phyloP scores from a whole-genome alignment of 1,139 yeast species.

The Pichia terricola region DNA sequence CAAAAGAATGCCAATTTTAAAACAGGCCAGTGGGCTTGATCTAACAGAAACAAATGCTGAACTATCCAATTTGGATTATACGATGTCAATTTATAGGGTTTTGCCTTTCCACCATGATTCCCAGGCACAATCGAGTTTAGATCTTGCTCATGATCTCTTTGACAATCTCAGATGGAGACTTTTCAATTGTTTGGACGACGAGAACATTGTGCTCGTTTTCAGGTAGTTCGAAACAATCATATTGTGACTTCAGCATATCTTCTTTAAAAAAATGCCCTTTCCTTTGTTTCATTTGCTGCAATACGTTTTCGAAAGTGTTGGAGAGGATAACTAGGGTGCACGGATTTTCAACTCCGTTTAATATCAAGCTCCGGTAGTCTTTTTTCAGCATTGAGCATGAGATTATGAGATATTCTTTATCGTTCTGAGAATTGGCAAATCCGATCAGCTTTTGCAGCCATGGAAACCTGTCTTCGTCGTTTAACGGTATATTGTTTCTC shows the following conservation, averaged over 20 bases:
- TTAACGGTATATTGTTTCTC: constrained; percentile 69
- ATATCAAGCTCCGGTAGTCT: constrained; percentile 55
- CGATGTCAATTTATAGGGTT: too few relatives aligned
- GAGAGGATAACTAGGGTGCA: constrained; percentile 38
- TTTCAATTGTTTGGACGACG: too few relatives aligned
- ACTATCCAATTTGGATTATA: too few relatives aligned
- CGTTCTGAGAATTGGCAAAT: constrained; percentile 32
- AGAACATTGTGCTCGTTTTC: too few relatives aligned
- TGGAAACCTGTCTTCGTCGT: constrained; percentile 85
- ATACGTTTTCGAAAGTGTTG: constrained; percentile 52
- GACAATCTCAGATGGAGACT: too few relatives aligned
- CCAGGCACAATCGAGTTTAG: not conserved
- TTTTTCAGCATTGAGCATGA: constrained; percentile 82
- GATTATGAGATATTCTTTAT: constrained; percentile 42
- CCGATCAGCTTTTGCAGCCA: constrained; percentile 45
- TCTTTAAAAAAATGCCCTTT: constrained; percentile 79
- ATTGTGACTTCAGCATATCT: constrained; percentile 74
- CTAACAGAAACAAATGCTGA: too few relatives aligned
- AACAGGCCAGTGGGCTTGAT: too few relatives aligned
- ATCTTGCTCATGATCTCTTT: too few relatives aligned
- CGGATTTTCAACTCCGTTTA: constrained; percentile 4
- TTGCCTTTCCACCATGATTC: not conserved
- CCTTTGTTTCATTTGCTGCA: constrained; percentile 50
- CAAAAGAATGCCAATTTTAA: too few relatives aligned
- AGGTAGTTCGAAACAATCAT: constrained; percentile 67